Percentiles rank a stretch among this genome's conserved stretches.
phyloP scores from a whole-genome alignment of 1,139 yeast species.

The Pichia sp. region DNA sequence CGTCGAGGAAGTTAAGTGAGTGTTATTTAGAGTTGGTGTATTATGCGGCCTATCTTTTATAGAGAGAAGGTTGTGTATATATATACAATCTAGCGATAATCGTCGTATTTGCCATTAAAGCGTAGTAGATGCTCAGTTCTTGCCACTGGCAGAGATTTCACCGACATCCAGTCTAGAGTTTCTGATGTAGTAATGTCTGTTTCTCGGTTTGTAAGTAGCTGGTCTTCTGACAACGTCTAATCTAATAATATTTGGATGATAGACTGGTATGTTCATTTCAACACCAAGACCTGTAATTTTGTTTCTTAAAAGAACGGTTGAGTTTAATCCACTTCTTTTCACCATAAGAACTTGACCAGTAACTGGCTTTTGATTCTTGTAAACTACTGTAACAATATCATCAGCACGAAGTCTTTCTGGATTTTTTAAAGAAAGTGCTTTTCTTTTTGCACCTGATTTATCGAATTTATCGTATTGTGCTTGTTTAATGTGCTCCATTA shows the following conservation, averaged over 20 bases:
- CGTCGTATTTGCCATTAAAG: too few species aligned
- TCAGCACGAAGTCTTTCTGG: constrained; percentile 65
- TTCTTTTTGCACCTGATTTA: constrained; percentile 65
- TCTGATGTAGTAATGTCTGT: constrained; percentile 84
- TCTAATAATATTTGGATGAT: constrained; percentile 68
- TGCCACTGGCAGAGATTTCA: constrained; percentile 23
- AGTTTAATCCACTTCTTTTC: constrained; percentile 63
- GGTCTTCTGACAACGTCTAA: constrained; percentile 74
- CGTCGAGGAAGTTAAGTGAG: too few species aligned
- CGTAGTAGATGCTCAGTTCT: constrained; percentile 14
- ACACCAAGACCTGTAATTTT: constrained; percentile 74
- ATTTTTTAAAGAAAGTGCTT: constrained; percentile 46
- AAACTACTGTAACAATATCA: constrained; percentile 72
- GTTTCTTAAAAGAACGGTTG: constrained; percentile 72
- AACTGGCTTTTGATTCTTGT: constrained; percentile 58
- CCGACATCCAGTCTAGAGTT: constrained; percentile 71
- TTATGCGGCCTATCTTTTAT: too few species aligned
- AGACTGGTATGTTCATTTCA: constrained; percentile 72
- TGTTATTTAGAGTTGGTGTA: too few species aligned
- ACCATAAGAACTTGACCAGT: constrained; percentile 74
- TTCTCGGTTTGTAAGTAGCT: constrained; percentile 60
- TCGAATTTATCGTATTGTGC: constrained; percentile 56
- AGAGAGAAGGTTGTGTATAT: not conserved
- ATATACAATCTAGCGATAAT: not conserved
- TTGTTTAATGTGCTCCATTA: constrained; percentile 43